Evolutionary conservation across 495 filamentous ascomycete genomes (phyloP), one percentile per base, ranked within the genome.

Genomic region (Talaromyces proteolyticus): DNA sequence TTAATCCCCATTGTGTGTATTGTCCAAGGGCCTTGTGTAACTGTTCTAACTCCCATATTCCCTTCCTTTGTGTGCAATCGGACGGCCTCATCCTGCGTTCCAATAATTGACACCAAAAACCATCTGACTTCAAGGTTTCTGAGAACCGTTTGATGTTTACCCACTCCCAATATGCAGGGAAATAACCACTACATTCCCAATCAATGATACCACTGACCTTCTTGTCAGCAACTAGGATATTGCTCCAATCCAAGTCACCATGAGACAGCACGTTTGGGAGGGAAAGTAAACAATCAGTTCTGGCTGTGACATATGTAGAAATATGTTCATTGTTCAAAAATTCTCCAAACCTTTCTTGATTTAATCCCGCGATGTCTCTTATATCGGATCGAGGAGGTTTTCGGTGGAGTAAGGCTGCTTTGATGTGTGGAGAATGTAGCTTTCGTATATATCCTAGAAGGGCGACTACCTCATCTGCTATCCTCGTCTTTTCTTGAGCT

Each of bases 121-220:
- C 40, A 6, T 42, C 40, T 42, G 40, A 14, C 5, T 42, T 42
- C 10, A 42, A 7, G 10, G 40, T 42, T 7, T 16, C 16, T 42
- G 40, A 11, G 40, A 42, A 42, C 40, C 8, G 40, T 6, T 42
- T 42, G 40, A 42, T 42, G 40, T 8, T 10, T 16, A 42, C 40
- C 40, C 40, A 42, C 17, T 42, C 40, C 40, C 40, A 42, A 42
- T 42, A 42, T 6, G 40, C 8, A 1, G 40, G 40, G 16, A 42
- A 42, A 16, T 42, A 42, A 16, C 40, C 40, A 42, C 40, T 6
- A 16, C 40, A 42, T 16, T 42, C 40, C 40, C 40, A 42, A 16
- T 42, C 40, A 42, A 42, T 42, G 2, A 34, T 61, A 80, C 16
- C 75, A 74, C 4, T 62, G 5, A 42, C 40, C 8, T 42, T 42